Conservation (phyloP, 768 basidiomycete species). For the Trametes villosa region DNA sequence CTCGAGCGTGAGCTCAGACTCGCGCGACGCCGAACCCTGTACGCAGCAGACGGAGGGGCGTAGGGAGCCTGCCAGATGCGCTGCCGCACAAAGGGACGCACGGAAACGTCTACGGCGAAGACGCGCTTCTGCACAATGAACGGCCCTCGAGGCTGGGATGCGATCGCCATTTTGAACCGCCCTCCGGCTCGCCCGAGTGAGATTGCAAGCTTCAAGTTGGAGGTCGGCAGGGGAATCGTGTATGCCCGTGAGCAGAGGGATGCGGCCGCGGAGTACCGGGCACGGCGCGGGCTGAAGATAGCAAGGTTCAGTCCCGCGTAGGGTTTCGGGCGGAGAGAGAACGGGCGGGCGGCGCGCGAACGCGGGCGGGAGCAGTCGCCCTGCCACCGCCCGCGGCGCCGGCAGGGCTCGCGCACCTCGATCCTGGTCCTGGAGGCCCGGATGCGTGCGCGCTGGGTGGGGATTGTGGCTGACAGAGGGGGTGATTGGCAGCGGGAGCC, state of each 20-base stretch:
- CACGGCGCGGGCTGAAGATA: constrained; percentile 7
- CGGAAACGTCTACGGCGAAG: background rate
- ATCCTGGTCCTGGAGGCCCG: background rate
- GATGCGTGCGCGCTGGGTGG: constrained; percentile 3
- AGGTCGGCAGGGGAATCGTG: too few relatives aligned
- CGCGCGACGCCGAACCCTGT: background rate
- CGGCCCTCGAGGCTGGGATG: constrained; percentile 1
- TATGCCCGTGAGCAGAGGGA: too few relatives aligned
- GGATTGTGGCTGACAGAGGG: constrained; percentile 13
- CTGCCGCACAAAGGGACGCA: background rate
- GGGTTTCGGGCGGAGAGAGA: constrained; percentile 5
- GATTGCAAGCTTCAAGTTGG: too few relatives aligned
- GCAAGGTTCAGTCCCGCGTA: constrained; percentile 4
- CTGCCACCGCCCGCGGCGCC: background rate
- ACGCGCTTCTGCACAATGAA: constrained; percentile 7
- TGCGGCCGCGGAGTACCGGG: background rate
- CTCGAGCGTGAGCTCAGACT: background rate
- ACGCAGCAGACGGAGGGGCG: background rate
- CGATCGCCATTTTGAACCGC: background rate
- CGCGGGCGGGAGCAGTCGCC: constrained; percentile 8
- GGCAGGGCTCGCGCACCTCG: background rate
- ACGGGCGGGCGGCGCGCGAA: constrained; percentile 8
- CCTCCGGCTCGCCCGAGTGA: too few relatives aligned
- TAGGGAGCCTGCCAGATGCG: background rate
- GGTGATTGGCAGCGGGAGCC: constrained; percentile 3